phyloP scores from a whole-genome alignment of 176 grass and related monocot genomes.

The Carex myosuroides region DNA sequence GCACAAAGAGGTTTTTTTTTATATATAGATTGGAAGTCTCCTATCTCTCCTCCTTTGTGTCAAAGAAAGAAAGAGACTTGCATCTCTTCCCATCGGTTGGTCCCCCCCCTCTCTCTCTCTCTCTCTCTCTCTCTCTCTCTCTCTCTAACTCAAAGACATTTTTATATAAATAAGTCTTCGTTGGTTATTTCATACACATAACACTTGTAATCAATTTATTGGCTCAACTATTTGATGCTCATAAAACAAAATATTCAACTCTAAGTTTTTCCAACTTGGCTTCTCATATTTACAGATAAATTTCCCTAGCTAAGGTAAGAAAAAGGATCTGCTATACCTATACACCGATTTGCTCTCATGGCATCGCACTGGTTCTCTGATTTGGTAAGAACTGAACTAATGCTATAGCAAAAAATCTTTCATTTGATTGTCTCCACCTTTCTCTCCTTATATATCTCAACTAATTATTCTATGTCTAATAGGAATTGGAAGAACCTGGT shows the following conservation, averaged over 20 bases:
- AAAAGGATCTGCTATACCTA: constrained; percentile 5
- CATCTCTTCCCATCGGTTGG: constrained; percentile 39
- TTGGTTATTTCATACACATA: constrained; percentile 1
- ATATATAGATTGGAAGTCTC: constrained; percentile 11
- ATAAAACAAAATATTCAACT: neutral
- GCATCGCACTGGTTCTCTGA: constrained; percentile 70
- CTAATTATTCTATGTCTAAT: neutral
- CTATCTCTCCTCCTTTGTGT: constrained; percentile 21
- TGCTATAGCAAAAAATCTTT: neutral
- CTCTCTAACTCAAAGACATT: no score
- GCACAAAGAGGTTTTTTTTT: constrained; percentile 31
- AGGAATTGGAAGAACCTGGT: constrained; percentile 74
- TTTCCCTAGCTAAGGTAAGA: neutral
- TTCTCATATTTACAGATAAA: constrained; percentile 12
- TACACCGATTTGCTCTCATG: constrained; percentile 37
- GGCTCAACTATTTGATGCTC: neutral
- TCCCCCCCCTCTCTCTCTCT: neutral
- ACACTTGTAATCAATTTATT: neutral
- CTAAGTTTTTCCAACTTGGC: neutral
- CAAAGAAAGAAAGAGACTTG: constrained; percentile 41
- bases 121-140: neutral
- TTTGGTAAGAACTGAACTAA: constrained; percentile 43
- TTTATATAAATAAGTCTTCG: neutral
- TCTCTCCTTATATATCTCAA: neutral
- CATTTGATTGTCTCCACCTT: neutral